Conservation (phyloP, 192 early-diverging fungal species). For the Mortierella antarctica region DNA sequence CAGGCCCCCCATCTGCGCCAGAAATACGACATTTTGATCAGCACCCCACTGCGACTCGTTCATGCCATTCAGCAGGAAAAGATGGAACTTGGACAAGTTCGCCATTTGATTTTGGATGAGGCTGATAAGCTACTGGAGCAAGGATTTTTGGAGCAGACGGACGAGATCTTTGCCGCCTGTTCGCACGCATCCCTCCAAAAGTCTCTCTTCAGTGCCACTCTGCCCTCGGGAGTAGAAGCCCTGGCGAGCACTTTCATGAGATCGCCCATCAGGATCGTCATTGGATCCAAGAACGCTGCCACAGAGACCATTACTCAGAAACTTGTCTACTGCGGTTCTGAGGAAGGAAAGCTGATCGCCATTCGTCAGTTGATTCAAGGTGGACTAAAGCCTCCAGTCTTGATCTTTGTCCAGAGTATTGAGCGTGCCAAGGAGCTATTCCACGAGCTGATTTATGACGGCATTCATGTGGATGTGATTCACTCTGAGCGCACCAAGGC, state of each 20-base stretch:
- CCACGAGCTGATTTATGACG: constrained; percentile 95
- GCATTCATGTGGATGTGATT: constrained; percentile 98
- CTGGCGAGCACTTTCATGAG: constrained; percentile 94
- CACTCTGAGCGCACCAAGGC: constrained; percentile 94
- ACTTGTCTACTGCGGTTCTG: constrained; percentile 91
- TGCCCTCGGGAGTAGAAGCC: constrained; percentile 91
- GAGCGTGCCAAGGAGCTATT: constrained; percentile 97
- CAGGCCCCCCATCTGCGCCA: constrained; percentile 72
- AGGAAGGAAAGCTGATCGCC: constrained; percentile 93
- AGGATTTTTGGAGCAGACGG: constrained; percentile 89
- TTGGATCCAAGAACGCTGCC: constrained; percentile 92
- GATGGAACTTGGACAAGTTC: constrained; percentile 82
- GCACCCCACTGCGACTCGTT: constrained; percentile 93
- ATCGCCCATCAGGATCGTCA: constrained; percentile 86
- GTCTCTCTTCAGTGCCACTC: constrained; percentile 93
- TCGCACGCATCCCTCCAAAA: constrained; percentile 79
- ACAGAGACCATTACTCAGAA: constrained; percentile 92
- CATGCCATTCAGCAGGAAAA: constrained; percentile 84
- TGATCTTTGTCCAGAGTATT: constrained; percentile 98
- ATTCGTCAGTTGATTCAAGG: constrained; percentile 88
- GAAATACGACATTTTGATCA: constrained; percentile 93
- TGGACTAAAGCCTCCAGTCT: constrained; percentile 89
- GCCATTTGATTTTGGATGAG: constrained; percentile 83
- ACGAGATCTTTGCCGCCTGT: constrained; percentile 90
- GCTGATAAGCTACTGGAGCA: constrained; percentile 85